Percentiles rank a stretch among this genome's conserved stretches.
These are phyloP conservation scores for Dioscorea alata DNA, from an alignment of 106 monocot genomes.

Conservation along the genomic window DNA sequence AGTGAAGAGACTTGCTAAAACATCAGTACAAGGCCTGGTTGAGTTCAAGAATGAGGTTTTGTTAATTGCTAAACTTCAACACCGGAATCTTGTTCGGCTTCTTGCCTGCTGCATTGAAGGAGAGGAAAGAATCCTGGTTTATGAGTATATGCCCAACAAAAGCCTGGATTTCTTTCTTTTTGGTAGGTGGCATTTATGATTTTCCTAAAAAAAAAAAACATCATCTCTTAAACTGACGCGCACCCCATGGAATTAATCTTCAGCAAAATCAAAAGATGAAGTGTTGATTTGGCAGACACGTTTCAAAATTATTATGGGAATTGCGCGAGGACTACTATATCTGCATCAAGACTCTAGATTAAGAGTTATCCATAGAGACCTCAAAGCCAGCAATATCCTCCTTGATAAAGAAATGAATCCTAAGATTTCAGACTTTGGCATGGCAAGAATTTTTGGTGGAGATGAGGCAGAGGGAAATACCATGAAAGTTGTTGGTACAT, in stretches of 20 bases:
- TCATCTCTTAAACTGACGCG: background rate
- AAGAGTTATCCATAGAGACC: slow-evolving; percentile 18
- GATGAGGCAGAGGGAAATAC: slow-evolving; percentile 4
- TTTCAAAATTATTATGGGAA: slow-evolving; percentile 4
- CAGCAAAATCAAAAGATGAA: background rate
- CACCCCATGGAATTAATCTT: background rate
- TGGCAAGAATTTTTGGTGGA: slow-evolving; percentile 14
- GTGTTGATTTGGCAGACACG: slow-evolving; percentile 1
- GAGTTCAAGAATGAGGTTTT: background rate
- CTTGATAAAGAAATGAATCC: slow-evolving; percentile 15
- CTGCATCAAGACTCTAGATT: slow-evolving; percentile 16
- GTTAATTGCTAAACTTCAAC: slow-evolving; percentile 1
- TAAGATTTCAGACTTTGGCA: slow-evolving; percentile 16
- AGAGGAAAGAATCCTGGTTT: background rate
- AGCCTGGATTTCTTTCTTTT: background rate
- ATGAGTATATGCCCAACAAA: slow-evolving; percentile 6
- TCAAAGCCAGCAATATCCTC: slow-evolving; percentile 22
- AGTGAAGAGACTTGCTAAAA: background rate
- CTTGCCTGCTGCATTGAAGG: slow-evolving; percentile 2
- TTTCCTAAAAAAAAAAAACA: background rate
- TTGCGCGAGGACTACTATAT: slow-evolving; percentile 18
- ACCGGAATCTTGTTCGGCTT: slow-evolving; percentile 5
- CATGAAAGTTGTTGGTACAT: slow-evolving; percentile 14
- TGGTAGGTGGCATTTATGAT: background rate
- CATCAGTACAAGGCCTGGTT: background rate